Conservation (phyloP, 305 asterid species). For the Fraxinus velutina region DNA sequence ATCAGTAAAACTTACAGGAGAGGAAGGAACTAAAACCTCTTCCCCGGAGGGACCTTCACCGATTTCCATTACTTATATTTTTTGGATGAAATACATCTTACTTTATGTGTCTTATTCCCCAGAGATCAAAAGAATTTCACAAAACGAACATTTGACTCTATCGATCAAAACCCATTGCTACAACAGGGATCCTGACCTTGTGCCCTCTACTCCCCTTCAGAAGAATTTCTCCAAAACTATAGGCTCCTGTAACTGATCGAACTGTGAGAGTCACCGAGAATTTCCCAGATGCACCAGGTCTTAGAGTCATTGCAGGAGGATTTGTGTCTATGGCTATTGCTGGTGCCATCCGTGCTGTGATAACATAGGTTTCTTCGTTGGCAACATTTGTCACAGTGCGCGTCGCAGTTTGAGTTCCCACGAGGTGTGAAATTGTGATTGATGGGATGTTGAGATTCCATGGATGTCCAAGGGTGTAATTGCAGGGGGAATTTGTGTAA, state of each 20-base stretch:
- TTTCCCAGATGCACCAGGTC: constrained; percentile 58
- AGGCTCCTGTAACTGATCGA: constrained; percentile 65
- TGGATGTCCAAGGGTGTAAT: constrained; percentile 82
- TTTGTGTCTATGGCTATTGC: constrained; percentile 74
- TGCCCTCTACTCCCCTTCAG: constrained; percentile 92
- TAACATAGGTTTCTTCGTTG: constrained; percentile 83
- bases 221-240: constrained; percentile 85
- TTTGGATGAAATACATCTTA: constrained; percentile 36
- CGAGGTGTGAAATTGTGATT: constrained; percentile 77
- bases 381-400: constrained; percentile 84
- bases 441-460: constrained; percentile 87
- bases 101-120: constrained; percentile 45
- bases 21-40: constrained; percentile 45
- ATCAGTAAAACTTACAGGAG: constrained; percentile 56
- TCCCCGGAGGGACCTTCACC: constrained; percentile 54
- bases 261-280: constrained; percentile 71
- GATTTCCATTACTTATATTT: constrained; percentile 24
- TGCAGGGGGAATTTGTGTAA: constrained; percentile 76
- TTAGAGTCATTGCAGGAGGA: constrained; percentile 92
- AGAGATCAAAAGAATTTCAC: constrained; percentile 47
- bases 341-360: constrained; percentile 84
- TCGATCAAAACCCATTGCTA: constrained; percentile 69
- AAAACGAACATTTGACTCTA: constrained; percentile 23
- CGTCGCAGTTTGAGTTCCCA: constrained; percentile 74
- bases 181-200: constrained; percentile 79